Evolutionary conservation across 768 basidiomycete genomes (phyloP), one percentile per base, ranked within the genome.

Genomic region (Auricularia auricula-judae): DNA sequence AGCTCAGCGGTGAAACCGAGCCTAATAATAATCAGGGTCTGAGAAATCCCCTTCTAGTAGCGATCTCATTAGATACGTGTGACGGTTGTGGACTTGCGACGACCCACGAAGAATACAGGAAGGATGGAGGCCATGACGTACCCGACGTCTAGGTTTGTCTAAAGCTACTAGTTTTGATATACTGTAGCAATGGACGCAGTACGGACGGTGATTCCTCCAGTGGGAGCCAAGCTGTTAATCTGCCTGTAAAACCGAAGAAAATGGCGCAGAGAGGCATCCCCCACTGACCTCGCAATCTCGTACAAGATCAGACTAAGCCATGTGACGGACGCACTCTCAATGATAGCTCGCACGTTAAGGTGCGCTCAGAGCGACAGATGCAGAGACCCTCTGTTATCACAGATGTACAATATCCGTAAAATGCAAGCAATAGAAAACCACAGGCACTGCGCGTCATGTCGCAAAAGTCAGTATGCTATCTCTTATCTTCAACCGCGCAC

Each of bases 381-480:
- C 29, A 29, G 29, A 29, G 39, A 14, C 39, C 39, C 39, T 42
- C 1, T 42, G 39, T 42, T 42, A 42, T 42, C 39, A 42, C 39
- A 42, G 39, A 42, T 42, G 39, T 42, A 42, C 39, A 42, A 42
- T 62, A 62, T 21, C 43, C 3, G 51, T 36, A 44, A 16, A 12
- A 44, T 29, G 39, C 12, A 33, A 62, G n/a, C 16, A 44, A 44
- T 16, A 1, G 44, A 54, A 18, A 53, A 47, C 16, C 21, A 63
- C 35, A 63, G 21, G 29, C 34, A 34, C 10, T n/a, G n/a, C 23
- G 18, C 16, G 61, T 73, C 66, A 77, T n/a, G 93, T 93, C 68
- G 88, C 91, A 73, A 98, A 97, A 2, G 92, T 91, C 68, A 98
- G 75, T 11, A 85, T 82, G 68, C 83, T 90, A 59, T 93, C 89